Evolutionary conservation across 352 stramenopile species (phyloP).

Genomic region (Phytophthora pini): DNA sequence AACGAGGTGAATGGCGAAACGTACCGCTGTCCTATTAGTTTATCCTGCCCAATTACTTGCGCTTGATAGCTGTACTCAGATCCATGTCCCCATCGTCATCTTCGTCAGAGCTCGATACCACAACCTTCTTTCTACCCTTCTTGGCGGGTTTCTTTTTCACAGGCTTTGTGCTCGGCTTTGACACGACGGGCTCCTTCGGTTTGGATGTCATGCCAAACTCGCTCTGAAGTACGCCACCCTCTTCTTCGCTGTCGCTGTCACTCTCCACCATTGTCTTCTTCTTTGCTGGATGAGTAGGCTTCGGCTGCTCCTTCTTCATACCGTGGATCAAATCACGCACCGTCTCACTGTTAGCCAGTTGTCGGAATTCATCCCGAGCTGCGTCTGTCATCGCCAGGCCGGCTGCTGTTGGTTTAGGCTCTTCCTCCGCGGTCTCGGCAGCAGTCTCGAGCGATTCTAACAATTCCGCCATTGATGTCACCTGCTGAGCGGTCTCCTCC

Average conservation of each 20-base stretch:
- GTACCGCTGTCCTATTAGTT: conserved; percentile 37
- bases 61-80: conserved; percentile 77
- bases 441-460: conserved; percentile 76
- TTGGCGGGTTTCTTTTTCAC: conserved; percentile 24
- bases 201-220: conserved; percentile 53
- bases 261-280: conserved; percentile 38
- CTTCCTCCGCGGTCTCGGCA: conserved; percentile 39
- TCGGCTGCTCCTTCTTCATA: conserved; percentile 30
- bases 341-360: conserved; percentile 58
- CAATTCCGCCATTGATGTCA: conserved; percentile 77
- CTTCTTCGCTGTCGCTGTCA: conserved; percentile 79
- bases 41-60: conserved; percentile 50
- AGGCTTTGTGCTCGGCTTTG: conserved; percentile 18
- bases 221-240: conserved; percentile 75
- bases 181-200: conserved; percentile 15
- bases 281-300: conserved; percentile 7
- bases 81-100: conserved; percentile 67
- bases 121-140: conserved; percentile 56
- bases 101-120: conserved; percentile 50
- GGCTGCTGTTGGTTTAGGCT: conserved; percentile 9
- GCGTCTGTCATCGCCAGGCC: conserved; percentile 38
- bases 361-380: conserved; percentile 62
- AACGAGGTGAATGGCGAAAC: conserved; percentile 26
- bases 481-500: conserved; percentile 56
- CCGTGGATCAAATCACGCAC: conserved; percentile 53